Evolutionary conservation across 1,139 yeast species (phyloP), one percentile per base, ranked within the genome.

Genomic region (Yamadazyma pseudoaaseri): DNA sequence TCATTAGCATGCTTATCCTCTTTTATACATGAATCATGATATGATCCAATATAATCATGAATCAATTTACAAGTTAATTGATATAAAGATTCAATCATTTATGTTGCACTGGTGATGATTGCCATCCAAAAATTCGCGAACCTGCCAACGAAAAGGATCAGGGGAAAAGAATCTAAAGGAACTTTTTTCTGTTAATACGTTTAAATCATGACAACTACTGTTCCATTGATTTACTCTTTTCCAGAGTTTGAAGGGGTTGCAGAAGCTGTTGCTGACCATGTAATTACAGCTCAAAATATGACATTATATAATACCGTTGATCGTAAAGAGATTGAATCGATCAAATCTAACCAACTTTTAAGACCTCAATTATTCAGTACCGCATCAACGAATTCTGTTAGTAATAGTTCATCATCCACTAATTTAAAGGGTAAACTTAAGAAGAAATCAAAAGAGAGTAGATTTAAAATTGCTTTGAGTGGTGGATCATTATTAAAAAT

Each of bases 401-500:
- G 30, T 18, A 33, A 30, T 16, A 18, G 41, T 3, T 20, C 38
- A 10, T 31, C 43, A 2, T 25, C 39, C 14, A 23, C 38, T n/a
- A 35, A 20, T 17, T 22, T 30, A 26, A 42, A 29, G 24, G 58
- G 72, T 31, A 65, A 66, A 47, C 66, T 69, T 48, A 70, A 70
- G 43, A 62, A 59, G 46, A 73, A 72, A 43, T 70, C 65, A 41
- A 71, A 65, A 32, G 80, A 76, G 35, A 70, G 74, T 34, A 66
- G 97, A 39, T 92, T 92, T 67, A 86, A 86, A 58, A 82, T 92
- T 45, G 97, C 97, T 36, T 71, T 92, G 20, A 78, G 90, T 35
- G 98, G 97, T 37, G 98, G 98, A 20, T 87, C 96, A 5, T 71
- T 92, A 43, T 80, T 92, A 42, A 81, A 84, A 43, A 95, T 90